Conservation (phyloP, 192 early-diverging fungal genomes). For the Bifiguratus adelaidae region DNA sequence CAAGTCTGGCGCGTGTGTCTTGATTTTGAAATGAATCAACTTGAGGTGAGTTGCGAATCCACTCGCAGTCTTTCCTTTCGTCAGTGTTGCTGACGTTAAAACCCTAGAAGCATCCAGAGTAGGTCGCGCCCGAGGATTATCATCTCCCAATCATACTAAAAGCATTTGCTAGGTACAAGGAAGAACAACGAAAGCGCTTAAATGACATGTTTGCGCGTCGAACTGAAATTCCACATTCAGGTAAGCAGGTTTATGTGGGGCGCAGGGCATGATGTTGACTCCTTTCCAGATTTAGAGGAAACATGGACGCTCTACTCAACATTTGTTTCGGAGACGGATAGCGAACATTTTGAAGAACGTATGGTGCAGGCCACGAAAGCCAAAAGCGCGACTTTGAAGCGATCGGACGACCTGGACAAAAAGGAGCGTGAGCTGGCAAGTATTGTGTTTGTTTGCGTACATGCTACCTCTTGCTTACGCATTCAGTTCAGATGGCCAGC, state of each 20-base stretch:
- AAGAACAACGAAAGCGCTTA: too few relatives aligned
- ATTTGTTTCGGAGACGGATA: constrained; percentile 43
- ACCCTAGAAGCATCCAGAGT: too few relatives aligned
- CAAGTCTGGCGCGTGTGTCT: constrained; percentile 44
- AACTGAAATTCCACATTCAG: too few relatives aligned
- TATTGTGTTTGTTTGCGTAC: background rate
- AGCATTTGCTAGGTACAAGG: too few relatives aligned
- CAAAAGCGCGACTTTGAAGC: constrained; percentile 23
- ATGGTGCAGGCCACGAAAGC: constrained; percentile 29
- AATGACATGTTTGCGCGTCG: too few relatives aligned
- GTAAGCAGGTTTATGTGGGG: too few relatives aligned
- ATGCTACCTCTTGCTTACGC: background rate
- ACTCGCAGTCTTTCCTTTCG: too few relatives aligned
- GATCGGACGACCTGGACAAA: constrained; percentile 25
- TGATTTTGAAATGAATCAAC: constrained; percentile 43
- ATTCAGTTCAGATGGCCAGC: too few relatives aligned
- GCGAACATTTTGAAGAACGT: constrained; percentile 36
- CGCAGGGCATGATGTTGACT: too few relatives aligned
- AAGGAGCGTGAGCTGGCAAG: constrained; percentile 46
- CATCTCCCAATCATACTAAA: too few relatives aligned
- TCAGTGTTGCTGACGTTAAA: too few relatives aligned
- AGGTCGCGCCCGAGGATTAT: too few relatives aligned
- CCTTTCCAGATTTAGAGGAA: constrained; percentile 31
- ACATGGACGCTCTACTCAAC: constrained; percentile 52
- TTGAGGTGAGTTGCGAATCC: constrained; percentile 21